Evolutionary conservation across 2,329 filamentous ascomycete genomes (phyloP), one percentile per base, ranked within the genome.

Genomic region (Cordyceps tenuipes): DNA sequence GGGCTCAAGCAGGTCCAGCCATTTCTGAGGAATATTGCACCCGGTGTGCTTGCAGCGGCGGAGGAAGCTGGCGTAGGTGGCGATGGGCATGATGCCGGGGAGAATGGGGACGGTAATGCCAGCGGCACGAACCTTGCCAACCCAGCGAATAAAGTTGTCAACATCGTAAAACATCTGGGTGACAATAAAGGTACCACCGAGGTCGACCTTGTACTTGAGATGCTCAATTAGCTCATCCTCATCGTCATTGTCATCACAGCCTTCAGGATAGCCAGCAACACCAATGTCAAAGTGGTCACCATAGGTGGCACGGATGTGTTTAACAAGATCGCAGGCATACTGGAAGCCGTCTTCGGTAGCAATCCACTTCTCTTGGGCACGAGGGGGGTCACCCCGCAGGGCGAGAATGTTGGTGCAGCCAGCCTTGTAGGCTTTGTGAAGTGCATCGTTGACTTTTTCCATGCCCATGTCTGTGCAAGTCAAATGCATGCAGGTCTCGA

Each of bases 131-230:
- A 93, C 91, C 71, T 90, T 94, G 66, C 83, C 79, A 43, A 95
- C 89, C 94, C 94, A 99, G 57, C 86, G 83, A 58, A 97, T 76
- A 75, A 99, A 99, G 71, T 94, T 93, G 69, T 99, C 93, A 54
- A 85, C 92, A 69, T 99, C 93, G 78, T 99, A 99, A 76, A 97
- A 97, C 94, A 99, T 99, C 77, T 99, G 94, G 0, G 94, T 97
- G 58, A 99, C 90, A 64, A 99, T 89, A 72, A 97, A 99, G 7
- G 89, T 88, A 63, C 88, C 92, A 56, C 94, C 94, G 62, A 90
- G 90, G 71, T 99, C 94, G 39, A 97, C 87, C 78, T 99, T 99
- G 74, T 97, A 89, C 77, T 97, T 97, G 69, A 99, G 76, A 72
- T 97, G 94, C 64, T 94, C 87, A 64, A 99, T 84, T 68, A 99